These are phyloP conservation scores for Neoboletus subvelutipes DNA, from an alignment of 768 basidiomycete species.

Conservation along the genomic window DNA sequence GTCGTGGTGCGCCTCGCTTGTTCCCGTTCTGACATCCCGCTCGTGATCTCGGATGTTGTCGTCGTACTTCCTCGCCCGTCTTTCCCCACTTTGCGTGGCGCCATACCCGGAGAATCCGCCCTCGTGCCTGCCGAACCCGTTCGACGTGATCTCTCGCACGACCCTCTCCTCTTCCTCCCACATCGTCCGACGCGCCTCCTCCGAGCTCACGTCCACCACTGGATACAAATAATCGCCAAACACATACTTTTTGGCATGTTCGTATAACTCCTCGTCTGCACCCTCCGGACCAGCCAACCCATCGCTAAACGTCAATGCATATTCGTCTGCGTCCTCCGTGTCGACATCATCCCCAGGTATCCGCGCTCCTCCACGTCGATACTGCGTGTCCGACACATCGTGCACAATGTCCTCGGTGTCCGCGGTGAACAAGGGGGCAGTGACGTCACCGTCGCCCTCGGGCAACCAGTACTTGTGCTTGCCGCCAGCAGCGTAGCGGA, in stretches of 20 bases:
- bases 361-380: slow-evolving; percentile 21
- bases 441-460: slow-evolving; percentile 53
- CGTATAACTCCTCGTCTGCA: slow-evolving; percentile 74
- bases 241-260: slow-evolving; percentile 71
- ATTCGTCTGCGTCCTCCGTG: slow-evolving; percentile 35
- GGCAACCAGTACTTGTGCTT: slow-evolving; percentile 96
- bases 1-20: background rate
- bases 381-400: slow-evolving; percentile 53
- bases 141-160: slow-evolving; percentile 25
- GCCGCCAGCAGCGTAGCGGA: slow-evolving; percentile 91
- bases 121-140: slow-evolving; percentile 6
- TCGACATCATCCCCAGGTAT: slow-evolving; percentile 32
- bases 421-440: slow-evolving; percentile 69
- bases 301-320: slow-evolving; percentile 28
- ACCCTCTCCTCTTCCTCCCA: slow-evolving; percentile 32
- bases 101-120: slow-evolving; percentile 20
- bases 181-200: slow-evolving; percentile 33
- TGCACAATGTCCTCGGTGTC: slow-evolving; percentile 68
- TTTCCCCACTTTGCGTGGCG: slow-evolving; percentile 23
- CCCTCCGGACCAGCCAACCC: slow-evolving; percentile 50
- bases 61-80: slow-evolving; percentile 5
- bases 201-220: slow-evolving; percentile 79
- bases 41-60: slow-evolving; percentile 7
- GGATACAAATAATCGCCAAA: slow-evolving; percentile 94
- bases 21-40: slow-evolving; percentile 17